These are phyloP conservation scores for Verticillium klebahnii DNA, from an alignment of 2,329 filamentous ascomycete species.

Conservation along the genomic window DNA sequence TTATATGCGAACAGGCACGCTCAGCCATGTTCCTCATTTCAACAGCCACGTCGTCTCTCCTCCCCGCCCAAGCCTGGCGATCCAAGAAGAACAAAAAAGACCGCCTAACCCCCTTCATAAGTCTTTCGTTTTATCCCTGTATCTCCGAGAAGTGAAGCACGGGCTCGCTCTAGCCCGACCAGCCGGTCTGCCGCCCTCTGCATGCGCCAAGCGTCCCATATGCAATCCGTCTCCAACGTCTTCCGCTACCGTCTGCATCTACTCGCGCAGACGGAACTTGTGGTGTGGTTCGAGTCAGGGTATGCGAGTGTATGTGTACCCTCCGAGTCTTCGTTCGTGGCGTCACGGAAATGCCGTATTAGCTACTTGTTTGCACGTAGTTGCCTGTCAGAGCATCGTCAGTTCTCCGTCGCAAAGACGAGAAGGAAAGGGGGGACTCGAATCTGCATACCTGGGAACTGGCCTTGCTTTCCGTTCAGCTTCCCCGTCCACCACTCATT, in stretches of 20 bases:
- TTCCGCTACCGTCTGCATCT: slow-evolving; percentile 2
- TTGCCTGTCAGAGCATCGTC: slow-evolving; percentile 34
- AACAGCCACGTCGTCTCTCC: not conserved
- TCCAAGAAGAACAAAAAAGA: not conserved
- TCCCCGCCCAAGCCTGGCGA: not conserved
- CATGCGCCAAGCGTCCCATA: slow-evolving; percentile 12
- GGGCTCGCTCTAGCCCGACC: not conserved
- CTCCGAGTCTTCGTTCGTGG: not conserved
- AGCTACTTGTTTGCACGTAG: slow-evolving; percentile 31
- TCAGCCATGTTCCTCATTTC: not conserved
- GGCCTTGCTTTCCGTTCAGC: slow-evolving; percentile 73
- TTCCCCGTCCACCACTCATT: slow-evolving; percentile 98
- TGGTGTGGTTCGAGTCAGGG: not conserved
- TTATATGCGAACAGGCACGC: not conserved
- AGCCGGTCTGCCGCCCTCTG: slow-evolving; percentile 6
- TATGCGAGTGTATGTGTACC: not conserved
- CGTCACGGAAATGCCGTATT: not conserved
- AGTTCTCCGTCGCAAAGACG: slow-evolving; percentile 14
- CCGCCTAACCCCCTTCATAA: not conserved
- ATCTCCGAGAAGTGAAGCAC: not conserved
- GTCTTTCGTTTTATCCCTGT: not conserved
- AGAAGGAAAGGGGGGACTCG: slow-evolving; percentile 1
- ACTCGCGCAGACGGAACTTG: slow-evolving; percentile 7
- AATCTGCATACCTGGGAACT: slow-evolving; percentile 83
- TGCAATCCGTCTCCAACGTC: slow-evolving; percentile 7